Evolutionary conservation across 352 stramenopile genomes (phyloP).

Genomic region (Phytophthora fragariae): DNA sequence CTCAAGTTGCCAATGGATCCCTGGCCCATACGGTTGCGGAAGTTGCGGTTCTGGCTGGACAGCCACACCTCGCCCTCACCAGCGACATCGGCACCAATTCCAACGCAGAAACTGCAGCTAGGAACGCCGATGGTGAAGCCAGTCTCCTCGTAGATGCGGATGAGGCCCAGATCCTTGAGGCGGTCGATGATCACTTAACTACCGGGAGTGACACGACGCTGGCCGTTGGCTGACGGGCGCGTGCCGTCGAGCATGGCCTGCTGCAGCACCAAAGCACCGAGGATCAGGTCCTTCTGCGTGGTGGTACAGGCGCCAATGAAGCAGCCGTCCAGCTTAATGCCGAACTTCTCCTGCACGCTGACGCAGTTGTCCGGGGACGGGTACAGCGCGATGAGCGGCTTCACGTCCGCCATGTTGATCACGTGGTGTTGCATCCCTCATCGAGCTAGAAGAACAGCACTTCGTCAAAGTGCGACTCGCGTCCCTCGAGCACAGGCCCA

Average conservation of each 20-base stretch:
- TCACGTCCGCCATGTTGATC: conserved; percentile 69
- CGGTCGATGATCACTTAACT: conserved; percentile 75
- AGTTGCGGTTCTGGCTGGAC: conserved; percentile 87
- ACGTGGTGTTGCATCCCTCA: conserved; percentile 53
- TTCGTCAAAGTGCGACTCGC: conserved; percentile 72
- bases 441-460: conserved; percentile 77
- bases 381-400: conserved; percentile 75
- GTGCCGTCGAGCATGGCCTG: conserved; percentile 76
- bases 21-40: conserved; percentile 86
- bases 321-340: conserved; percentile 82
- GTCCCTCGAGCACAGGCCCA: conserved; percentile 89
- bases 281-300: conserved; percentile 83
- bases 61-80: conserved; percentile 82
- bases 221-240: conserved; percentile 49
- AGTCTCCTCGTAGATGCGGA: conserved; percentile 81
- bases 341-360: conserved; percentile 66
- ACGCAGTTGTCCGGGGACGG: conserved; percentile 87
- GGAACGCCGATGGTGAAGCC: conserved; percentile 83
- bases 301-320: conserved; percentile 88
- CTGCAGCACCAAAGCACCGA: conserved; percentile 78
- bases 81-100: conserved; percentile 81
- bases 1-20: conserved; percentile 82
- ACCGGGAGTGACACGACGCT: conserved; percentile 78
- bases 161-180: conserved; percentile 68
- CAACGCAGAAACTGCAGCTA: conserved; percentile 84